Conservation (phyloP, 1,284 basidiomycete species). For the Cryptococcus sp. region DNA sequence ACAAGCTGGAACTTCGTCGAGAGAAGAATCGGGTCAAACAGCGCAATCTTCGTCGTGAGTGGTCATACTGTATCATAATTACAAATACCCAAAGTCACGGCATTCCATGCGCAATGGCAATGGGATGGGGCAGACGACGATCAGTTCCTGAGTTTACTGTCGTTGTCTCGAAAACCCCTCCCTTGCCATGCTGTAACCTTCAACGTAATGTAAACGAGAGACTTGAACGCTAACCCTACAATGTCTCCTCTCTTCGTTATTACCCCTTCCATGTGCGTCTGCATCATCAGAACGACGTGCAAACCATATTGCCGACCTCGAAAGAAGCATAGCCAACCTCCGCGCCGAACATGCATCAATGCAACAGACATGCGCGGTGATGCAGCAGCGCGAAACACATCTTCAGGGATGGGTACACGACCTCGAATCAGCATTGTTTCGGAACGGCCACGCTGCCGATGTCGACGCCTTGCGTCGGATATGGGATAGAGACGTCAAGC, state of each 20-base stretch:
- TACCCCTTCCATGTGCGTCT: background rate
- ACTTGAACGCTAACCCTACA: background rate
- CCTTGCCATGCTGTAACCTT: background rate
- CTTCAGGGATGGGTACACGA: constrained; percentile 38
- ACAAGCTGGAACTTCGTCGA: constrained; percentile 31
- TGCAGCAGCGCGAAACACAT: constrained; percentile 25
- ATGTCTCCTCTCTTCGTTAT: background rate
- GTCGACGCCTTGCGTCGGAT: constrained; percentile 33
- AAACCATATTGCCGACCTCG: constrained; percentile 44
- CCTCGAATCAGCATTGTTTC: constrained; percentile 36
- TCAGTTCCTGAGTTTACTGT: too few species aligned
- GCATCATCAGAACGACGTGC: constrained; percentile 36
- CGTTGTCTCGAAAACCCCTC: too few species aligned
- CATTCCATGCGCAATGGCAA: too few species aligned
- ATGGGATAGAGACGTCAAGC: constrained; percentile 18
- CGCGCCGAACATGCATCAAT: constrained; percentile 24
- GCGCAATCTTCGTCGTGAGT: constrained; percentile 39
- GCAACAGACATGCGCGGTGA: constrained; percentile 15
- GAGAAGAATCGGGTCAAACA: constrained; percentile 46
- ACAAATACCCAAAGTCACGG: background rate
- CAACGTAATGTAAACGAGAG: background rate
- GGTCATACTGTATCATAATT: background rate
- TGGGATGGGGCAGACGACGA: too few species aligned
- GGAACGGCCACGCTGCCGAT: constrained; percentile 30
- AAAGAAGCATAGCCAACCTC: constrained; percentile 25